Evolutionary conservation across 768 basidiomycete species (phyloP).

Genomic region (Plicaturopsis crispa): DNA sequence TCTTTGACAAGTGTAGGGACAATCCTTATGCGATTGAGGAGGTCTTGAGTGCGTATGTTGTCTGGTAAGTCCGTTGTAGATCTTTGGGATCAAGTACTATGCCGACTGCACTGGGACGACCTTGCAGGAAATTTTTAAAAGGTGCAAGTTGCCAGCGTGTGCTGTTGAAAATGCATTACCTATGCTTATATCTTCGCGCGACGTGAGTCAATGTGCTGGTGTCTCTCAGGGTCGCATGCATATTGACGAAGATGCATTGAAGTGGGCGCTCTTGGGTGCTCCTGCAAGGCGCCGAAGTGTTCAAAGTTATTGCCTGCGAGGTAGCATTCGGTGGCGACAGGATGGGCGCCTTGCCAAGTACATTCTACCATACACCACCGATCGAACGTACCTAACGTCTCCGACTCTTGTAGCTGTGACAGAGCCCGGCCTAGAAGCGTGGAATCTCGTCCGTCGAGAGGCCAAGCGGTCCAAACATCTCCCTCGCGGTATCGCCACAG

Average conservation of each 20-base stretch:
- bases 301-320: constrained; percentile 6
- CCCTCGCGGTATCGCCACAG: constrained; percentile 3
- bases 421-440: constrained; percentile 5
- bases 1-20: constrained; percentile 8
- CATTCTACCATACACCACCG: background rate
- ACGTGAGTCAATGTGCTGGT: constrained; percentile 2
- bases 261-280: constrained; percentile 9
- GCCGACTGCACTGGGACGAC: no score
- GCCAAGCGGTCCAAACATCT: no score
- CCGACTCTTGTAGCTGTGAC: constrained; percentile 5
- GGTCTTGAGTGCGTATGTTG: constrained; percentile 10
- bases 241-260: background rate
- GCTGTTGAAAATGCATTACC: constrained; percentile 7
- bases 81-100: no score
- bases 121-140: constrained; percentile 9
- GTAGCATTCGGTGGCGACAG: constrained; percentile 9
- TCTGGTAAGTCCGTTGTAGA: constrained; percentile 3
- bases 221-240: background rate
- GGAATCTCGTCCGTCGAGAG: constrained; percentile 9
- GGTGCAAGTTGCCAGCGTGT: constrained; percentile 9
- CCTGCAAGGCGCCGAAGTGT: constrained; percentile 4
- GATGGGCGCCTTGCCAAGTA: constrained; percentile 8
- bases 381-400: background rate
- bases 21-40: constrained; percentile 8
- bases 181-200: constrained; percentile 7